Evolutionary conservation across 1,284 basidiomycete genomes (phyloP), one percentile per base, ranked within the genome.

Genomic region (Melampsora occidentalis): DNA sequence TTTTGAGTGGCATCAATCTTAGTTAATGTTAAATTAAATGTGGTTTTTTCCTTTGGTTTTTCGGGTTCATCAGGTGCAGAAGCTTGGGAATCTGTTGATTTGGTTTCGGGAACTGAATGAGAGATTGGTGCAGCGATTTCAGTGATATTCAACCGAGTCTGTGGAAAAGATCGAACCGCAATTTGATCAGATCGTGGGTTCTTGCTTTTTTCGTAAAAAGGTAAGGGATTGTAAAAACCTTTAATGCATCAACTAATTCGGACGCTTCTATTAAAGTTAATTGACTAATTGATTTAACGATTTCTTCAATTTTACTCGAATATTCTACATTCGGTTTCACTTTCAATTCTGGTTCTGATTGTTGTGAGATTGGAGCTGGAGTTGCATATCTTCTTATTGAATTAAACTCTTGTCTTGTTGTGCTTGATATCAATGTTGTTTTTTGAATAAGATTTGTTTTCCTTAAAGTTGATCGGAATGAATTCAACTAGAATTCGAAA

Each of bases 31-130:
- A 98, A 90, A 80, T 90, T 96, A 86, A 99, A 99, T 61, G 96
- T 88, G 9, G 95, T 97, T 89, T 99, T 99, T 85, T 99, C 97
- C 86, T 97, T 98, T 68, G 95, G 95, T 84, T 97, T 97, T 83
- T 95, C 94, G 88, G 93, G 80, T 76, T 81, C 82, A 7, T 79
- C 80, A 49, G 79, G 78, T n/a, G 57, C 42, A 63, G 90, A 91
- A 31, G 88, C 87, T 31, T 85, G 86, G 5, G 87, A 86, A 14
- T 85, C 86, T 25, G 87, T 86, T 22, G 88, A 86, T 2, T 87
- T 84, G 2, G 87, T 85, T 20, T 12, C 79, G 82, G 20, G 83
- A 3, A 79, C 69, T 1, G 92, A 94, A 88, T 97, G 90, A 39
- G 94, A 93, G 82, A 99, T 93, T 1, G 92, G 94, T 88, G 97